Percentiles rank a stretch among this genome's conserved stretches.
These are phyloP conservation scores for Penicillium simplicissimum DNA, from an alignment of 495 filamentous ascomycete species.

Conservation along the genomic window DNA sequence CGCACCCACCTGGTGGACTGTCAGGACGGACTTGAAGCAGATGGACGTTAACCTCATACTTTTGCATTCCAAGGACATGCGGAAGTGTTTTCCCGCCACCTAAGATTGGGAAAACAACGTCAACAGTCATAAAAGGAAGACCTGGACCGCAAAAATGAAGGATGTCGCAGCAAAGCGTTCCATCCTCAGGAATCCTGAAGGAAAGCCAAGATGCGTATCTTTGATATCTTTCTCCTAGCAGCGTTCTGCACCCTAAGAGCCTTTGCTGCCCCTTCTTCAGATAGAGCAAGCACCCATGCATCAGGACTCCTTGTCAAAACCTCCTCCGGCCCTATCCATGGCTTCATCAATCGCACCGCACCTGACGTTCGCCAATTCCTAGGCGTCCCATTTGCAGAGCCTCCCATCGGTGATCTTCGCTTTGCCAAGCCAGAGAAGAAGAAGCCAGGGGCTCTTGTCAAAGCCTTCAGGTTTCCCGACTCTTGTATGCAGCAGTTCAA, in stretches of 20 bases:
- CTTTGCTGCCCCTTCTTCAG: not conserved
- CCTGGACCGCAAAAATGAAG: not conserved
- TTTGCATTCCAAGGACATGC: not conserved
- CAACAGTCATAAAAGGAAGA: not conserved
- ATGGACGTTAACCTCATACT: not conserved
- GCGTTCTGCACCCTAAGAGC: not conserved
- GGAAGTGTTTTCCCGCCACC: not conserved
- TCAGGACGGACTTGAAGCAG: not conserved
- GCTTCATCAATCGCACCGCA: conserved; percentile 29
- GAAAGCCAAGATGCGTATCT: not conserved
- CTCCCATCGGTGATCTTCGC: conserved; percentile 18
- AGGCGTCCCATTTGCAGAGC: conserved; percentile 36
- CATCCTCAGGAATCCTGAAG: not conserved
- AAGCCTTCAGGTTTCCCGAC: conserved; percentile 10
- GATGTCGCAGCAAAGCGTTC: not conserved
- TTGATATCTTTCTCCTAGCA: not conserved
- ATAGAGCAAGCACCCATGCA: not conserved
- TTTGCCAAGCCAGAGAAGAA: conserved; percentile 18
- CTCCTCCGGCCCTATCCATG: conserved; percentile 29
- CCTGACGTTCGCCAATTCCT: conserved; percentile 36
- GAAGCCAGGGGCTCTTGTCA: not conserved
- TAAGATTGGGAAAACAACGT: not conserved
- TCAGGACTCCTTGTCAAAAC: conserved; percentile 19
- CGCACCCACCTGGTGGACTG: not conserved
- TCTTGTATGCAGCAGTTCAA: conserved; percentile 20